A percentile compares a stretch with the other conserved stretches of the same genome.
These are phyloP conservation scores for Tripidium arundinaceum DNA, from an alignment of 202 grass and related monocot species.

Conservation along the genomic window DNA sequence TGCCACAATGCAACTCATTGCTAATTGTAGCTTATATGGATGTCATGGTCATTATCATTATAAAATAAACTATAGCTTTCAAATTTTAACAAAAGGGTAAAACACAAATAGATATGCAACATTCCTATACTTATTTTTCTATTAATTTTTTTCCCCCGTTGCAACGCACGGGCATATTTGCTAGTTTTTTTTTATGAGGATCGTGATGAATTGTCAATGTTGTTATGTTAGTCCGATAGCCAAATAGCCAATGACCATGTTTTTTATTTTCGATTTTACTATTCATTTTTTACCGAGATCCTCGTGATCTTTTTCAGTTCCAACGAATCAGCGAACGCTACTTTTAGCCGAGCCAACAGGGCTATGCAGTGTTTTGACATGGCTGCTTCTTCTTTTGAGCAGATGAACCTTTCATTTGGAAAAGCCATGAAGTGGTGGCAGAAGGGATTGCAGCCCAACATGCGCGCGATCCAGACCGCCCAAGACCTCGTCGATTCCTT, in stretches of 20 bases:
- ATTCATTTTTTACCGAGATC: not conserved
- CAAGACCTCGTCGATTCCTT: conserved; percentile 69
- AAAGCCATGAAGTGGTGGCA: conserved; percentile 80
- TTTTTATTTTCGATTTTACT: not conserved
- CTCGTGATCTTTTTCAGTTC: not conserved
- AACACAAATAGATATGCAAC: too few relatives aligned
- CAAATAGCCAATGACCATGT: not conserved
- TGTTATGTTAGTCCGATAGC: not conserved
- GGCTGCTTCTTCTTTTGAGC: not conserved
- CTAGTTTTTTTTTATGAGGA: not conserved
- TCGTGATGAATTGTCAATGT: not conserved
- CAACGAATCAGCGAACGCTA: too few relatives aligned
- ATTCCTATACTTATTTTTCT: too few relatives aligned
- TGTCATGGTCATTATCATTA: too few relatives aligned
- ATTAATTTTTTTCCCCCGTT: too few relatives aligned
- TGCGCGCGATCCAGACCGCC: conserved; percentile 69
- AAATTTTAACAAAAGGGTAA: too few relatives aligned
- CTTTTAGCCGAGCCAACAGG: too few relatives aligned
- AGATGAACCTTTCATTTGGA: conserved; percentile 60
- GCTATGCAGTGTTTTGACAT: not conserved
- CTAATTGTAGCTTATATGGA: too few relatives aligned
- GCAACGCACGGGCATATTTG: too few relatives aligned
- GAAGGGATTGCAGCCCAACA: conserved; percentile 67
- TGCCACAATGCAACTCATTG: too few relatives aligned
- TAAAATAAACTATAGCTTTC: too few relatives aligned